Base-by-base conservation (phyloP, 192 early-diverging fungal species). In the Mortierella antarctica region DNA sequence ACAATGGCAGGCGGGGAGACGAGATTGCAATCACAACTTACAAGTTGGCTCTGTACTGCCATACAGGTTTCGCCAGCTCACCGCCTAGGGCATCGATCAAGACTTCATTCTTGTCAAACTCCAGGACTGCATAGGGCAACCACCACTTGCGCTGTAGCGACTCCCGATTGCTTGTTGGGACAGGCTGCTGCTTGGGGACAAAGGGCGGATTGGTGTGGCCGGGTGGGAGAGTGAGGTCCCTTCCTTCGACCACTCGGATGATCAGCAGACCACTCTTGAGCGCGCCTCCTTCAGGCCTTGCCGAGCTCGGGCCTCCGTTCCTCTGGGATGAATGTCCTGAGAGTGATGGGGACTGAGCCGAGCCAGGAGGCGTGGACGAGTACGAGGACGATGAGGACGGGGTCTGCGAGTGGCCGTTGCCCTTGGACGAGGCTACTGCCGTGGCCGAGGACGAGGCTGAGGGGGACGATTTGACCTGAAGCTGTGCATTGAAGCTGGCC, bases 91-190 rank as follows among this genome's bases (percentile, higher is more conserved):
- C 91, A 74, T 93, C 91, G 55, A 95, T 91, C 62, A 97, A 84
- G 20, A 95, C 89, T 78, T 98, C 95, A 83, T 97, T 96, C 88
- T 96, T 96, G 85, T 98, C 96, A 66, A 97, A 96, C 84, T 96
- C 96, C 17, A 98, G 86, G 7, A 98, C 94, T 23, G 90, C 91
- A 82, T 96, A 98, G 7, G 96, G 96, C 45, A 92, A 80, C 90
- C 92, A 92, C 83, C 83, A 85, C 67, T 88, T 87, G 42, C 89
- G 83, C 41, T 84, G 84, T 15, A 90, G 59, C 11, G 86, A 88
- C 50, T 90, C 88, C 45, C 89, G 73, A 57, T 88, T 88, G 45
- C 61, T 70, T 15, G 48, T 60, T 0, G 62, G 11, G 39, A 53
- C 62, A 12, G 39, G 68, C 39, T 71, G 69, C 44, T 72, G 64